Evolutionary conservation across 768 basidiomycete species (phyloP).

Genomic region (Candolleomyces aberdarensis): DNA sequence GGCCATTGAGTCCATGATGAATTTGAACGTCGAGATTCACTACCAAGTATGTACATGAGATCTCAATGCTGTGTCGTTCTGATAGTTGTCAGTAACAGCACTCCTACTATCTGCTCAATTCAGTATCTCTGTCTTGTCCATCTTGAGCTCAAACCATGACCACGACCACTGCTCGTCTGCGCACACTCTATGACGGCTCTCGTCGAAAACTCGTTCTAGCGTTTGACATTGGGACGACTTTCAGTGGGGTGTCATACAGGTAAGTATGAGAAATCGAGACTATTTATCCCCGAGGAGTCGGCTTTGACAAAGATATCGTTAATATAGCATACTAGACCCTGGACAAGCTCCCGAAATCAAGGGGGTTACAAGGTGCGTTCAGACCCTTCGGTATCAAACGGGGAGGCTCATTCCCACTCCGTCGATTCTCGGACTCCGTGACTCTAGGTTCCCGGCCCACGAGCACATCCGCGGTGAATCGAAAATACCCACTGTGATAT

Average conservation of each 20-base stretch:
- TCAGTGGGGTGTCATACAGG: conserved; percentile 40
- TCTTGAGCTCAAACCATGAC: background rate
- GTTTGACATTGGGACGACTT: conserved; percentile 41
- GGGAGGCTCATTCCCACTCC: conserved; percentile 39
- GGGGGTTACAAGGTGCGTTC: conserved; percentile 17
- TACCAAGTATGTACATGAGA: background rate
- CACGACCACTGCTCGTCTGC: background rate
- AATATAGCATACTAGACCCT: conserved; percentile 36
- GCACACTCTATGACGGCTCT: conserved; percentile 13
- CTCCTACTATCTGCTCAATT: background rate
- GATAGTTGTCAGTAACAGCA: background rate
- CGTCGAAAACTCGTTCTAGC: conserved; percentile 35
- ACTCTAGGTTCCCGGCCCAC: no score
- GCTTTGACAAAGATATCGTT: background rate
- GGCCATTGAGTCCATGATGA: no score
- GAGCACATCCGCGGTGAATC: no score
- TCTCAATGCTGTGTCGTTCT: background rate
- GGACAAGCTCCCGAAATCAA: conserved; percentile 18
- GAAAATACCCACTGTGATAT: no score
- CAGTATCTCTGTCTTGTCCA: no score
- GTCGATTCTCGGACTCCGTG: no score
- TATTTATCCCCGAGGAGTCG: no score
- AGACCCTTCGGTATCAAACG: background rate
- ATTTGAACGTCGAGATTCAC: background rate
- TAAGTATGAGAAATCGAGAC: background rate